phyloP scores from a whole-genome alignment of 352 stramenopile genomes.

The Pythium rishiriense region DNA sequence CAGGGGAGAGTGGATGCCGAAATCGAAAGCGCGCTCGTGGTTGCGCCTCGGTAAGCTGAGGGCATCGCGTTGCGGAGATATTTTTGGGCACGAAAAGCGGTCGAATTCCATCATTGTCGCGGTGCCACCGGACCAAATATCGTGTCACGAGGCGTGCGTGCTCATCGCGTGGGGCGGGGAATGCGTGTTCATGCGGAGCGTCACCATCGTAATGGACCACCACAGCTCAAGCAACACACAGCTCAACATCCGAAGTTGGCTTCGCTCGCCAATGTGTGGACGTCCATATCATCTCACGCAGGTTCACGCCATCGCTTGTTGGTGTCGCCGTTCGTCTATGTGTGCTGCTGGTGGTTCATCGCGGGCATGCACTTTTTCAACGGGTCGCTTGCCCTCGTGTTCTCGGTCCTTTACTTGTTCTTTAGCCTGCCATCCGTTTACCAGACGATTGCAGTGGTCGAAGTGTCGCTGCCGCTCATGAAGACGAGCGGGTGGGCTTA shows the following conservation, averaged over 20 bases:
- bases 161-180: too few relatives aligned
- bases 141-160: too few relatives aligned
- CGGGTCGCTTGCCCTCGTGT: conserved; percentile 8
- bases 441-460: background rate
- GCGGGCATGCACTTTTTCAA: conserved; percentile 18
- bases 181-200: background rate
- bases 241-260: background rate
- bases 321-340: conserved; percentile 14
- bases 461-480: background rate
- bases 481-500: conserved; percentile 19
- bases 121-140: too few relatives aligned
- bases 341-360: conserved; percentile 21
- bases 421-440: conserved; percentile 23
- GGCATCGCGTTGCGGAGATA: too few relatives aligned
- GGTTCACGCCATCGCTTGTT: conserved; percentile 14
- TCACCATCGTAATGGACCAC: too few relatives aligned
- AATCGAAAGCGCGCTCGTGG: too few relatives aligned
- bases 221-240: too few relatives aligned
- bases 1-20: too few relatives aligned
- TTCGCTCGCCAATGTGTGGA: conserved; percentile 4
- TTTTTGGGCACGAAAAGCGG: background rate
- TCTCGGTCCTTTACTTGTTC: conserved; percentile 19
- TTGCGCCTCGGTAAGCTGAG: too few relatives aligned
- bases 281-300: background rate
- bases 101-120: too few relatives aligned